Percentiles rank a stretch among this genome's conserved stretches.
Evolutionary conservation across 345 rosid species (phyloP).

Genomic region (Corchorus capsularis): DNA sequence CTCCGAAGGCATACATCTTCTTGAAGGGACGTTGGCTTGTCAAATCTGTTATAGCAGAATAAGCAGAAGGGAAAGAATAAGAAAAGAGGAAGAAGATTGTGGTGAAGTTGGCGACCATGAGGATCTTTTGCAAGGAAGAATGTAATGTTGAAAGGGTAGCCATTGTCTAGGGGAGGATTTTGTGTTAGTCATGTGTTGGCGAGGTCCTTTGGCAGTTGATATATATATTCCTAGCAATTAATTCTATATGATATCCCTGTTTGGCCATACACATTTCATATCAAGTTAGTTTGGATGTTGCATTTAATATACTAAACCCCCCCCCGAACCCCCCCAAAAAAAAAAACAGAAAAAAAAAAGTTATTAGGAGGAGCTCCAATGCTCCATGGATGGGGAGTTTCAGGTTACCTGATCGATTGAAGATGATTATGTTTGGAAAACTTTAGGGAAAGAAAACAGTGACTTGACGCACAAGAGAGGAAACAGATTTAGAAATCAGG

Average conservation of each 20-base stretch:
- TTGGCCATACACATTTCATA: slow-evolving; percentile 6
- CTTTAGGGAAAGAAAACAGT: too few relatives aligned
- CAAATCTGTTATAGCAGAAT: slow-evolving; percentile 6
- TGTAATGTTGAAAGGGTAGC: neutral
- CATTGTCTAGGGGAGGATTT: neutral
- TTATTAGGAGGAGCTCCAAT: too few relatives aligned
- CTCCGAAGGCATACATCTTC: slow-evolving; percentile 87
- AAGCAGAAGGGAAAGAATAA: slow-evolving; percentile 13
- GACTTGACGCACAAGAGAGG: too few relatives aligned
- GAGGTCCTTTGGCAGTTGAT: neutral
- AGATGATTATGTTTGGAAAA: too few relatives aligned
- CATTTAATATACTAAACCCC: neutral
- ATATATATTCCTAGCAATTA: neutral
- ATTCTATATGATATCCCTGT: neutral
- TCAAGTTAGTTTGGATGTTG: neutral
- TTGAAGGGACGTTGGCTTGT: slow-evolving; percentile 46
- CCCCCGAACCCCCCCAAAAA: neutral
- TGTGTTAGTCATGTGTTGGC: neutral
- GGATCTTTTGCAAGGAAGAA: neutral
- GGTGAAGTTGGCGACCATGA: slow-evolving; percentile 25
- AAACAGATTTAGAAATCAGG: too few relatives aligned
- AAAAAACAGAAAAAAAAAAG: too few relatives aligned
- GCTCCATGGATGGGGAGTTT: too few relatives aligned
- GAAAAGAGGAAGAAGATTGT: slow-evolving; percentile 23
- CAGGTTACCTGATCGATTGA: too few relatives aligned